Base-by-base conservation (phyloP, 441 rosid genomes). In the Corymbia calophylla region DNA sequence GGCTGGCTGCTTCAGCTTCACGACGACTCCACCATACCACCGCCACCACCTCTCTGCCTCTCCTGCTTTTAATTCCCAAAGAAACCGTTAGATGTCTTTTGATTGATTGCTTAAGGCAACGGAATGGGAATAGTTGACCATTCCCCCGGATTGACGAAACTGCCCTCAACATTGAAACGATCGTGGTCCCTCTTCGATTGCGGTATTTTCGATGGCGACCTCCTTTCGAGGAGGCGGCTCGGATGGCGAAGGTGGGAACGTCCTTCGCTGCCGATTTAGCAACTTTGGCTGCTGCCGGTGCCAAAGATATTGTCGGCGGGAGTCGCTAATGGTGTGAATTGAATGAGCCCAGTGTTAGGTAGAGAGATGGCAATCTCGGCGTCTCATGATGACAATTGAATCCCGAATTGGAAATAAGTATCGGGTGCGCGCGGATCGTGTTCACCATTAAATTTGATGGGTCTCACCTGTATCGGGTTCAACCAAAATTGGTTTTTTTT, bases 371-470 rank as follows among this genome's bases (percentile, higher is more conserved):
- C 44, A 6, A 39, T 39, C 1, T 39, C 1, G 5, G 44, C 5
- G 44, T 39, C 44, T 39, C 5, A 39, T 39, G 5, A 39, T 5
- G 44, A 13, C 4, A 12, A 13, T 12, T 6, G 16, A 60, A 27
- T 6, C 66, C 16, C 7, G 1, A 13, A 6, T 12, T 29, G 7
- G 8, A 13, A 62, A 17, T 12, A 29, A 29, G 15, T 29, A 29
- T 29, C 1, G 32, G 16, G 17, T 12, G 5, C 3, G 25, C 18
- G 9, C 5, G 48, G 0, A 73, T 73, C 0, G n/a, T 6, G 49
- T 23, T 12, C 5, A 6, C 3, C 18, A 11, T 39, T 73, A 9
- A 0, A 21, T 73, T 0, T 6, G 1, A 12, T 3, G 18, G 0
- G 21, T 17, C 3, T 73, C 2, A 16, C 11, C 18, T 16, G 8